Conservation (phyloP, 164 flowering plant genomes). For the Hamamelis virginiana region DNA sequence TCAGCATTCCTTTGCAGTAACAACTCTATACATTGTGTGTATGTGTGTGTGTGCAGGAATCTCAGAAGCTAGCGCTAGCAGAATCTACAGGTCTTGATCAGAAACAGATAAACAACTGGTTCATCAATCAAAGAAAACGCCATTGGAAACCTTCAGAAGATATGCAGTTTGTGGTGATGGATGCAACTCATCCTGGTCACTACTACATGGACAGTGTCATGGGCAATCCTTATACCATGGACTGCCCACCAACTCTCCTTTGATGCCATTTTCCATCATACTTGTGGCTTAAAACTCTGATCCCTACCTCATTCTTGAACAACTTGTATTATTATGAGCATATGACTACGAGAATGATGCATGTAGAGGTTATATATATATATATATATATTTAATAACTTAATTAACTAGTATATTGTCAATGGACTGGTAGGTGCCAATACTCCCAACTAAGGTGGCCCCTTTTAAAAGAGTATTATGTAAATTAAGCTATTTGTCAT, state of each 20-base stretch:
- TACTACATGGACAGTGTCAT: conserved; percentile 18
- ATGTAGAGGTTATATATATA: too few relatives aligned
- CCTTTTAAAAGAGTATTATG: too few relatives aligned
- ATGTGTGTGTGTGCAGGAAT: conserved; percentile 11
- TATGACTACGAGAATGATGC: too few relatives aligned
- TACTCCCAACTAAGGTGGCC: too few relatives aligned
- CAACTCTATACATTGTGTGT: background rate
- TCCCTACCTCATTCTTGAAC: too few relatives aligned
- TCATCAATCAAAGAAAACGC: conserved; percentile 24
- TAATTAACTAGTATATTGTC: too few relatives aligned
- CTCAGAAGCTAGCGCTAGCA: conserved; percentile 24
- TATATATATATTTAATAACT: too few relatives aligned
- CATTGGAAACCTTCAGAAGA: conserved; percentile 29
- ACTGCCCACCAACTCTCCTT: conserved; percentile 7
- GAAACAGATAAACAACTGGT: conserved; percentile 26
- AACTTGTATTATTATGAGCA: too few relatives aligned
- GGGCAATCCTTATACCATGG: conserved; percentile 21
- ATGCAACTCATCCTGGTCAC: conserved; percentile 16
- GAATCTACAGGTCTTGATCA: conserved; percentile 23
- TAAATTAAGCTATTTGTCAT: too few relatives aligned
- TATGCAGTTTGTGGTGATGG: conserved; percentile 27
- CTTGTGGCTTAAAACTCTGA: background rate
- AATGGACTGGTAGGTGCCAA: too few relatives aligned
- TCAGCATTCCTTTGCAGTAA: too few relatives aligned
- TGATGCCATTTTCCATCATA: conserved; percentile 3